phyloP scores from a whole-genome alignment of 805 yeast species.

The Phaffomyces antillensis region DNA sequence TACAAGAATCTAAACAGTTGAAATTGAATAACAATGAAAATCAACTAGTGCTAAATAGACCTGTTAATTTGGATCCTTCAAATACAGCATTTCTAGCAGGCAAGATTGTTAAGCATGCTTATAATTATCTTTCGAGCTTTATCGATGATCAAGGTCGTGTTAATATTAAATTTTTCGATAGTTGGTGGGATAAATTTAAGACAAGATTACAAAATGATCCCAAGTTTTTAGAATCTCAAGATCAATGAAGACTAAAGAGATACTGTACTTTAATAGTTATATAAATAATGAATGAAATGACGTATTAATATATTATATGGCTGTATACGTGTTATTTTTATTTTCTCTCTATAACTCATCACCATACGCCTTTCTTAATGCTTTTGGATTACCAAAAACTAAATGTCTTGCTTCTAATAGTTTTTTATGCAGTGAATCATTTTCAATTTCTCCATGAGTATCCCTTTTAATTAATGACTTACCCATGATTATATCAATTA shows the following conservation, averaged over 20 bases:
- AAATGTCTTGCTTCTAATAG: slow-evolving; percentile 47
- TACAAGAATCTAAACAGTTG: slow-evolving; percentile 32
- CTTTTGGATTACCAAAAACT: slow-evolving; percentile 75
- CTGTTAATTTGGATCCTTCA: slow-evolving; percentile 21
- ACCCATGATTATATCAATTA: slow-evolving; percentile 37
- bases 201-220: slow-evolving; percentile 74
- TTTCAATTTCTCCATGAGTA: slow-evolving; percentile 23
- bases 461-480: slow-evolving; percentile 24
- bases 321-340: slow-evolving; percentile 1
- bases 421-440: slow-evolving; percentile 30
- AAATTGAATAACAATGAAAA: slow-evolving; percentile 11
- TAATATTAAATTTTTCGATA: slow-evolving; percentile 79
- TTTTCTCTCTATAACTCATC: slow-evolving; percentile 35
- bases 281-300: background rate
- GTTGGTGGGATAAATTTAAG: slow-evolving; percentile 93
- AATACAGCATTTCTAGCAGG: slow-evolving; percentile 63
- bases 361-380: slow-evolving; percentile 50
- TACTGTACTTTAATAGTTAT: no score
- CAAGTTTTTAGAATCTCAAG: slow-evolving; percentile 51
- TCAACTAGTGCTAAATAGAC: slow-evolving; percentile 12
- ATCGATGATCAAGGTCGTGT: slow-evolving; percentile 75
- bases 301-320: background rate
- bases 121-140: slow-evolving; percentile 85
- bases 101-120: slow-evolving; percentile 86
- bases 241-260: slow-evolving; percentile 2